Percentiles rank a stretch among this genome's conserved stretches.
Conservation (phyloP, 805 yeast genomes). For the Lipomyces starkeyi region DNA sequence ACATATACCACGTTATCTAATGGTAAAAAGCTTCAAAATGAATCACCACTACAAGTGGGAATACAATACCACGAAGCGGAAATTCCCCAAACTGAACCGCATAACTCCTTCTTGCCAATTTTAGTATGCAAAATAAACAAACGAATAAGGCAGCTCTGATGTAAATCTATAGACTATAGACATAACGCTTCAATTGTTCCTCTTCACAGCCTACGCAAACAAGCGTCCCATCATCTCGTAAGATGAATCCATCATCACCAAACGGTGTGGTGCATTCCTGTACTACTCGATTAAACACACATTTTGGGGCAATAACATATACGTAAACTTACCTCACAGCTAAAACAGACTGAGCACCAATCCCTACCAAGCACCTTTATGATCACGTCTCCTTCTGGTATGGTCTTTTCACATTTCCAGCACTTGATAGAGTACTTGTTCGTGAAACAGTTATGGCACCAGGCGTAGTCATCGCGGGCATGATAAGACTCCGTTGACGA, state of each 20-base stretch:
- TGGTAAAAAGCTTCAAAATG: background rate
- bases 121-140: background rate
- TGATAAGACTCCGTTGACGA: slow-evolving; percentile 37
- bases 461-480: slow-evolving; percentile 36
- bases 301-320: background rate
- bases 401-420: slow-evolving; percentile 43
- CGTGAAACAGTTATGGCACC: slow-evolving; percentile 42
- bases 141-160: background rate
- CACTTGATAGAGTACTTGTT: slow-evolving; percentile 42
- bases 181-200: slow-evolving; percentile 17
- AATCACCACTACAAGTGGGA: background rate
- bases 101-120: background rate
- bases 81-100: background rate
- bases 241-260: slow-evolving; percentile 42
- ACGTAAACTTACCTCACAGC: slow-evolving; percentile 40
- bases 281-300: slow-evolving; percentile 22
- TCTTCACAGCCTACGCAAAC: slow-evolving; percentile 43
- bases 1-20: background rate
- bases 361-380: slow-evolving; percentile 44
- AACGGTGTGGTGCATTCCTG: slow-evolving; percentile 42
- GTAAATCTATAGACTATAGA: slow-evolving; percentile 12
- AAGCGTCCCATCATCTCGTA: slow-evolving; percentile 45
- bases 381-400: slow-evolving; percentile 31
- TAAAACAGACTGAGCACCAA: slow-evolving; percentile 45
- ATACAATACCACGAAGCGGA: background rate